phyloP scores from a whole-genome alignment of 2,329 filamentous ascomycete species.

The Hyphodiscus sp. region DNA sequence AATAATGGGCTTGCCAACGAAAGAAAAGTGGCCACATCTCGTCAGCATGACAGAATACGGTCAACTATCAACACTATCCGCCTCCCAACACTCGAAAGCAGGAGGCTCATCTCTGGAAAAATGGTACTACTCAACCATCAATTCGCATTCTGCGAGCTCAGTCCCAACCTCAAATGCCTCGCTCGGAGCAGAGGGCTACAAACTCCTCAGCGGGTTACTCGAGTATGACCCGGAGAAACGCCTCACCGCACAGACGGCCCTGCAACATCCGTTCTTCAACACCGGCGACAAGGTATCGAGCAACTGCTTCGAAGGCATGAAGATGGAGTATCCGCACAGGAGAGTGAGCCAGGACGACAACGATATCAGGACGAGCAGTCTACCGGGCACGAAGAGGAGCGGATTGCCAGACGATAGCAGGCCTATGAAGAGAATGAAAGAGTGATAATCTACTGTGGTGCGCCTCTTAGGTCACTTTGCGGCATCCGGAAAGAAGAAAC shows the following conservation, averaged over 20 bases:
- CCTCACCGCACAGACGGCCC: conserved; percentile 77
- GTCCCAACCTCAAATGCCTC: conserved; percentile 41
- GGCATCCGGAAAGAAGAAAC: no score
- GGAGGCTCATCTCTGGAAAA: conserved; percentile 55
- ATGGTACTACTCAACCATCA: conserved; percentile 70
- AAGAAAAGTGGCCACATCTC: conserved; percentile 82
- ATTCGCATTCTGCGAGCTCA: conserved; percentile 46
- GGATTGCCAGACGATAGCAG: conserved; percentile 74
- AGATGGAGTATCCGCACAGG: conserved; percentile 81
- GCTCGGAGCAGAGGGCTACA: conserved; percentile 71
- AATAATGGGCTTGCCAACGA: conserved; percentile 84
- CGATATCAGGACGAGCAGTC: conserved; percentile 82
- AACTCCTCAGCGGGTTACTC: conserved; percentile 72
- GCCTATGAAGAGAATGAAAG: conserved; percentile 57
- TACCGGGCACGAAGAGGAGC: conserved; percentile 86
- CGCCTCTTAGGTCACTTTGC: no score
- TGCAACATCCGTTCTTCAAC: conserved; percentile 87
- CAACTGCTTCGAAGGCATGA: conserved; percentile 88
- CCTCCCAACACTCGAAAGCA: conserved; percentile 35
- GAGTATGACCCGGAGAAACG: conserved; percentile 91
- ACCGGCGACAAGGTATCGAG: conserved; percentile 61
- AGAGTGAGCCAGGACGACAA: conserved; percentile 93
- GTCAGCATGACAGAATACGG: conserved; percentile 79
- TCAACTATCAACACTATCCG: conserved; percentile 55
- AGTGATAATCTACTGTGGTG: conserved; percentile 32